phyloP scores from a whole-genome alignment of 2,329 filamentous ascomycete genomes.

The Fusarium camptoceras region DNA sequence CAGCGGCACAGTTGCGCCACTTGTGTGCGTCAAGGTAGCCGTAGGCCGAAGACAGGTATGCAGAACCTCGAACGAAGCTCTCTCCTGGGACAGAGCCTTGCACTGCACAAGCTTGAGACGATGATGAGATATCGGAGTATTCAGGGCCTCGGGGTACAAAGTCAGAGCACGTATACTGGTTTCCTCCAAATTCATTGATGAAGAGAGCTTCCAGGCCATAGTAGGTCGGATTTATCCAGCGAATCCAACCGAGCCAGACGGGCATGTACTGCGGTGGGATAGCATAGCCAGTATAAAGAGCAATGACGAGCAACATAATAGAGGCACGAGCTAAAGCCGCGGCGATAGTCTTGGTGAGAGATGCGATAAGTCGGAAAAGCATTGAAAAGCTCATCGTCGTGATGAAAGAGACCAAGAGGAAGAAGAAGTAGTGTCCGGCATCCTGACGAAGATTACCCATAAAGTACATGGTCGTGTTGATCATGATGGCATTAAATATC shows the following conservation, averaged over 20 bases:
- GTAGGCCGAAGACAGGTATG: conserved; percentile 27
- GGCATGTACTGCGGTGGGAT: conserved; percentile 62
- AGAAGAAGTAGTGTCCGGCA: conserved; percentile 63
- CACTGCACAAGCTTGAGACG: conserved; percentile 18
- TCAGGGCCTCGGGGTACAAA: conserved; percentile 48
- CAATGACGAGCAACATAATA: conserved; percentile 49
- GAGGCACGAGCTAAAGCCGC: conserved; percentile 45
- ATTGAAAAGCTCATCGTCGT: conserved; percentile 73
- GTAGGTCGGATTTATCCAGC: conserved; percentile 72
- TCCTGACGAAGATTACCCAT: conserved; percentile 73
- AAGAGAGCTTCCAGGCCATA: conserved; percentile 74
- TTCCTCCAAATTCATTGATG: conserved; percentile 70
- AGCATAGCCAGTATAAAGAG: conserved; percentile 64
- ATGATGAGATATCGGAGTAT: conserved; percentile 14
- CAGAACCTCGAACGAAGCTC: conserved; percentile 28
- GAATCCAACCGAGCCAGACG: conserved; percentile 65
- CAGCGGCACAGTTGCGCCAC: conserved; percentile 39
- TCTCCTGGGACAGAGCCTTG: conserved; percentile 32
- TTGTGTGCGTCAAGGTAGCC: conserved; percentile 35
- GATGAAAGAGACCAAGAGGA: conserved; percentile 61
- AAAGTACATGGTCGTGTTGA: conserved; percentile 66
- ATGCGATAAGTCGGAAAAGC: conserved; percentile 61
- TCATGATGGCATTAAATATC: conserved; percentile 53
- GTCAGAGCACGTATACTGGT: conserved; percentile 60
- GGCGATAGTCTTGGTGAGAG: conserved; percentile 42